phyloP scores from a whole-genome alignment of 306 rosid genomes.

The Crotalaria pallida region DNA sequence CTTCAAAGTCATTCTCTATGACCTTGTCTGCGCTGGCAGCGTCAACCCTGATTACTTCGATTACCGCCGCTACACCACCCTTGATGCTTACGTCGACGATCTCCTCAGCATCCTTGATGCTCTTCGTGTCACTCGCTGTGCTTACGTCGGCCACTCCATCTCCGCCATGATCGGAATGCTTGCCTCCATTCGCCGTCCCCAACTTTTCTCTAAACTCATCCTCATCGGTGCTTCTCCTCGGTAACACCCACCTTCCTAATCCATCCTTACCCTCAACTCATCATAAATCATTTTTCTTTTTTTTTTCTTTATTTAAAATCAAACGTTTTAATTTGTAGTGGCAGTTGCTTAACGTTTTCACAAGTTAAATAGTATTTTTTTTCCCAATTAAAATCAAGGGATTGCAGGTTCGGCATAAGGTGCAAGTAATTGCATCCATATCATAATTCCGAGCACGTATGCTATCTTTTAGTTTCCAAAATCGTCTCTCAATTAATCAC shows the following conservation, averaged over 20 bases:
- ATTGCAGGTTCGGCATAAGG: too few relatives aligned
- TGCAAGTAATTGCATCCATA: too few relatives aligned
- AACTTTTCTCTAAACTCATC: conserved; percentile 82
- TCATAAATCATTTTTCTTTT: too few relatives aligned
- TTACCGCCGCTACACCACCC: conserved; percentile 76
- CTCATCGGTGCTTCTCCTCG: conserved; percentile 91
- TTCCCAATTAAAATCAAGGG: too few relatives aligned
- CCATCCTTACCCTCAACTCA: too few relatives aligned
- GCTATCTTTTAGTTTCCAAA: too few relatives aligned
- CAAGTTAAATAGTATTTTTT: too few relatives aligned
- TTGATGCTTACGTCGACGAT: conserved; percentile 87
- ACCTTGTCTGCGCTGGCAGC: conserved; percentile 99
- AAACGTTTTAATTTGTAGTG: too few relatives aligned
- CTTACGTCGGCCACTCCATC: conserved; percentile 91
- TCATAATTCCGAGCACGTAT: too few relatives aligned
- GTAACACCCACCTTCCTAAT: conserved; percentile 11
- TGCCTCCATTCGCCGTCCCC: conserved; percentile 84
- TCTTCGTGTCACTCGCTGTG: conserved; percentile 55
- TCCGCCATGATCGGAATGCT: conserved; percentile 95
- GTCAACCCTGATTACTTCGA: conserved; percentile 94
- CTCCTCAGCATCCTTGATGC: conserved; percentile 67
- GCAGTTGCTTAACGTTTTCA: too few relatives aligned
- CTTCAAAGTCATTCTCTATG: conserved; percentile 78
- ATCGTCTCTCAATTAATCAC: too few relatives aligned
- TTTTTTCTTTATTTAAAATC: too few relatives aligned